A percentile compares a stretch with the other conserved stretches of the same genome.
Evolutionary conservation across 495 filamentous ascomycete genomes (phyloP).

Genomic region (Trypethelium eluteriae): DNA sequence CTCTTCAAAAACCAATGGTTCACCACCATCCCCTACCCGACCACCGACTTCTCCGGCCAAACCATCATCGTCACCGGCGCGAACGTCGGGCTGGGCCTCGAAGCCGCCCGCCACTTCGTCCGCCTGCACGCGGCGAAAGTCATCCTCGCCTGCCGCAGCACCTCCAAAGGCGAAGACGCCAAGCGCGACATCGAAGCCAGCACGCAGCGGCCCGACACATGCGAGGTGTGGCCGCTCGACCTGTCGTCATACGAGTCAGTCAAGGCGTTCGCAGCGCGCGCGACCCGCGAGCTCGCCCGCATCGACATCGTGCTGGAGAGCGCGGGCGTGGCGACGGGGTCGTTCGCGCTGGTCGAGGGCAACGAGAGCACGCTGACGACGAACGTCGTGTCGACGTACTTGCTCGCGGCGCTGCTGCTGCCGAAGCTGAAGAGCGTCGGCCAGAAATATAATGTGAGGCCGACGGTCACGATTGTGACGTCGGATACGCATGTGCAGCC

Average conservation of each 20-base stretch:
- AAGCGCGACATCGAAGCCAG: constrained; percentile 15
- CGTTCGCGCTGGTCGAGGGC: constrained; percentile 33
- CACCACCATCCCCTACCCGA: constrained; percentile 9
- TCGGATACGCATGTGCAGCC: constrained; percentile 29
- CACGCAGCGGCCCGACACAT: constrained; percentile 30
- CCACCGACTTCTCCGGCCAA: constrained; percentile 30
- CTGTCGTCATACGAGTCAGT: constrained; percentile 47
- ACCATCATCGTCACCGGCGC: constrained; percentile 49
- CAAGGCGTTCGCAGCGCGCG: constrained; percentile 38
- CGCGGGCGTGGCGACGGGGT: constrained; percentile 29
- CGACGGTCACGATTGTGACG: constrained; percentile 31
- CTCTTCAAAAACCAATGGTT: constrained; percentile 24
- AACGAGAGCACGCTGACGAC: constrained; percentile 40
- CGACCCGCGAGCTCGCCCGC: background rate
- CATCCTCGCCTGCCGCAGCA: constrained; percentile 26
- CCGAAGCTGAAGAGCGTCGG: constrained; percentile 33
- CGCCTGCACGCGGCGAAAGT: constrained; percentile 21
- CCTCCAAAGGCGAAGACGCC: constrained; percentile 25
- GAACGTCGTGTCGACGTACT: constrained; percentile 46
- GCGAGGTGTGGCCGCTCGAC: constrained; percentile 50
- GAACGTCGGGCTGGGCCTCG: constrained; percentile 38
- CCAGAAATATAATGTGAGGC: constrained; percentile 21
- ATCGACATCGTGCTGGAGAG: constrained; percentile 26
- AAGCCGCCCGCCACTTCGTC: constrained; percentile 25
- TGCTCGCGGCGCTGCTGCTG: constrained; percentile 41